Base-by-base conservation (phyloP, 2,329 filamentous ascomycete species). In the Phaeosphaeria sp. region DNA sequence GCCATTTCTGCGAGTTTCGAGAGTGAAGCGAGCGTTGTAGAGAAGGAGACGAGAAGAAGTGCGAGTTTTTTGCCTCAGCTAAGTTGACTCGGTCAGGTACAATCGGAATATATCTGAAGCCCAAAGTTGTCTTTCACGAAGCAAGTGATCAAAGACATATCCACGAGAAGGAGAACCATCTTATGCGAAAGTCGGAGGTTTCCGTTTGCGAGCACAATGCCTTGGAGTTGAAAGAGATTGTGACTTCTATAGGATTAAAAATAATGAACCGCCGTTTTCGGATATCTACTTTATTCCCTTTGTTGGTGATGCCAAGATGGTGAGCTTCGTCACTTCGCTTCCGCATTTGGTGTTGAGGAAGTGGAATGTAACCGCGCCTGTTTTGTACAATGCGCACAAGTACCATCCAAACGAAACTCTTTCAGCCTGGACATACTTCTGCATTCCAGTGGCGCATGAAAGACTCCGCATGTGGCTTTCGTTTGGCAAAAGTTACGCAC, bases 291-390 rank as follows among this genome's bases (percentile, higher is more conserved):
- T 68, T 71, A 61, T 69, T 60, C 25, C n/a, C 22, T 27, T 25
- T 36, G n/a, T 50, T 50, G 48, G 30, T 55, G 51, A 51, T 63
- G 43, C 50, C 24, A 50, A 42, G 18, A 51, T 49, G 42, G 49
- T 49, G 39, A 30, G 51, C 51, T 49, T 52, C 36, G 43, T 48
- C 20, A n/a, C 51, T 42, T 57, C 51, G 56, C 24, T 61, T 61
- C 63, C 64, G 66, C 43, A 56, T 67, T 51, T 56, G 63, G 59
- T 51, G 22, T 6, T n/a, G 20, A n/a, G 60, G 36, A 3, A 56
- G 49, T 64, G 66, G 68, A 71, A 71, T 71, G 66, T 60, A 57
- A 59, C 53, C 55, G 36, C 39, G 20, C 30, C 36, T 15, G 22
- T 49, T 36, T 15, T 21, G 22, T 27, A 45, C 15, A 44, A 48